Conservation (phyloP, 106 monocot genomes). For the Narthecium ossifragum region DNA sequence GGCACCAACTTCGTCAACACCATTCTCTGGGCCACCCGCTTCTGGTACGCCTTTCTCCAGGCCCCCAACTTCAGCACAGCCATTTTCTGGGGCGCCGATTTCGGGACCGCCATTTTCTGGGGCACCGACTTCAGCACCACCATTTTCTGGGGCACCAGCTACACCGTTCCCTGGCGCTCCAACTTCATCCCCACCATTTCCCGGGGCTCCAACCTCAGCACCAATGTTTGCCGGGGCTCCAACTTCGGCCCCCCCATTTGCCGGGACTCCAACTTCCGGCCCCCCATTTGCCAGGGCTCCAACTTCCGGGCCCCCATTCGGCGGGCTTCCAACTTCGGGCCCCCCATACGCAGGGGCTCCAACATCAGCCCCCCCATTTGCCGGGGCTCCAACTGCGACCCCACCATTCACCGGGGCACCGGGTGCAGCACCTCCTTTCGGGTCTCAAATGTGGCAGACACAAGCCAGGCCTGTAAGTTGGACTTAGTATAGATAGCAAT, state of each 20-base stretch:
- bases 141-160: slow-evolving; percentile 1
- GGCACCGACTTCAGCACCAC: slow-evolving; percentile 4
- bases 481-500: too few species aligned
- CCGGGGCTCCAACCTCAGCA: not conserved
- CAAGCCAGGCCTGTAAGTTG: slow-evolving; percentile 2
- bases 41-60: not conserved
- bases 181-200: slow-evolving; percentile 3
- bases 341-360: not conserved
- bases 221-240: not conserved
- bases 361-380: not conserved
- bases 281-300: not conserved
- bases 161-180: slow-evolving; percentile 8
- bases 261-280: not conserved
- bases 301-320: slow-evolving; percentile 3
- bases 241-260: not conserved
- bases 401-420: slow-evolving; percentile 3
- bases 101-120: slow-evolving; percentile 13
- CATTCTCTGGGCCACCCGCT: too few species aligned
- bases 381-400: not conserved
- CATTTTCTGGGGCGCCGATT: slow-evolving; percentile 2
- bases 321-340: not conserved
- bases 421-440: slow-evolving; percentile 27
- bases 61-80: slow-evolving; percentile 1
- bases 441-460: slow-evolving; percentile 33
- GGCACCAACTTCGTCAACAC: too few species aligned